A percentile compares a stretch with the other conserved stretches of the same genome.
phyloP scores from a whole-genome alignment of 495 filamentous ascomycete genomes.

The Xeromyces bisporus region DNA sequence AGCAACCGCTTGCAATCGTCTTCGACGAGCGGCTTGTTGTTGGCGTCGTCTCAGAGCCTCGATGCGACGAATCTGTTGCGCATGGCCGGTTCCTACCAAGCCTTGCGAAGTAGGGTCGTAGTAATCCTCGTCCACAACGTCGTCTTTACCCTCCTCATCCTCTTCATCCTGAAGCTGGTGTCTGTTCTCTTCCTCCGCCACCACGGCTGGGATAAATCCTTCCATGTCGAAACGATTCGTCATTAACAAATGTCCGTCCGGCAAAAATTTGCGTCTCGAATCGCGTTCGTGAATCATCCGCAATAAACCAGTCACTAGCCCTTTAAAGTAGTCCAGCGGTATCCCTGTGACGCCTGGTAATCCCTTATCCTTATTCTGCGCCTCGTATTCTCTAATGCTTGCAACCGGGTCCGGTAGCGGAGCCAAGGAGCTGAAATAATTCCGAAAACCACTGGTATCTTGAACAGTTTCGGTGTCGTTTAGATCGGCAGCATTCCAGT shows the following conservation, averaged over 20 bases:
- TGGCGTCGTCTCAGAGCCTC: conserved; percentile 42
- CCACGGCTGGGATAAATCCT: conserved; percentile 71
- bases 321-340: conserved; percentile 60
- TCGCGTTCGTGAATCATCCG: conserved; percentile 88
- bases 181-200: conserved; percentile 71
- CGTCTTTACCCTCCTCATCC: conserved; percentile 26
- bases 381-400: conserved; percentile 18
- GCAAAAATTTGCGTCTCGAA: conserved; percentile 72
- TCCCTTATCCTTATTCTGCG: conserved; percentile 21
- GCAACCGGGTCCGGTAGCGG: conserved; percentile 9
- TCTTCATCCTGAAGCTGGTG: conserved; percentile 46
- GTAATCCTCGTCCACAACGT: conserved; percentile 18
- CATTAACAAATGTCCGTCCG: conserved; percentile 84
- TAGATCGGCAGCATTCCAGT: conserved; percentile 63
- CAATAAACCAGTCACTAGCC: conserved; percentile 65
- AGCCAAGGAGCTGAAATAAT: conserved; percentile 32
- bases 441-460: conserved; percentile 32
- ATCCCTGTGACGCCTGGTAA: conserved; percentile 51
- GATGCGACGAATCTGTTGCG: conserved; percentile 33
- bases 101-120: conserved; percentile 13
- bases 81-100: conserved; percentile 34
- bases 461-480: conserved; percentile 33
- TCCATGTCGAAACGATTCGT: conserved; percentile 82
- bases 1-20: conserved; percentile 55
- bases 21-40: conserved; percentile 44